Evolutionary conservation across 225 moss, liverwort and hornwort species (phyloP), one percentile per base, ranked within the genome.

Genomic region (Pseudisothecium myosuroides): DNA sequence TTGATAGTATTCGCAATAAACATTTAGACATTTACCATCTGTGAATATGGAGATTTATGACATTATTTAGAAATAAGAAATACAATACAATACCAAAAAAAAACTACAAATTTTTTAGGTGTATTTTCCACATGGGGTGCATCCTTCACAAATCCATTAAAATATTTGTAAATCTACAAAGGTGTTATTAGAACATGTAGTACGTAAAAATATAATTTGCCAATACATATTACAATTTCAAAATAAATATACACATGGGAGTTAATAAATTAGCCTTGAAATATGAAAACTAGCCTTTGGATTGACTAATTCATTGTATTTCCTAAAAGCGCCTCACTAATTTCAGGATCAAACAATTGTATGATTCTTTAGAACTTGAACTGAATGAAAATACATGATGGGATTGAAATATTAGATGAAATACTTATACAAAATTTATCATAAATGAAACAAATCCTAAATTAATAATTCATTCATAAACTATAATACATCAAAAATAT

Each of bases 121-220:
- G 17, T 17, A 41, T 73, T 28, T 73, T 73, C 2, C 3, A 0
- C 0, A 28, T 45, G 0, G 15, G 17, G 4, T 10, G 2, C 29
- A 17, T 43, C 17, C 17, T 3, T 45, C 3, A 29, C 10, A 73
- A 28, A 28, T 0, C 5, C 4, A 73, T 18, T 45, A 28, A 71
- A 27, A 72, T 72, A 72, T 24, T 9, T 28, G 9, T 45, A 2
- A 72, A 27, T 72, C 10, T 1, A 9, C 12, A 28, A 43, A 10
- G 43, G 17, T 17, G 3, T 17, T 43, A 28, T 17, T 43, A 10
- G 72, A 45, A 16, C 6, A 27, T 28, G n/a, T n/a, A 28, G 16
- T 43, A 9, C 0, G 22, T 4, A 72, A 43, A 45, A 72, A 26
- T 24, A 69, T 24, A 41, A 24, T 24, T 41, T 71, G 4, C 15